Evolutionary conservation across 176 grass and related monocot genomes (phyloP).

Genomic region (Avena eriantha): DNA sequence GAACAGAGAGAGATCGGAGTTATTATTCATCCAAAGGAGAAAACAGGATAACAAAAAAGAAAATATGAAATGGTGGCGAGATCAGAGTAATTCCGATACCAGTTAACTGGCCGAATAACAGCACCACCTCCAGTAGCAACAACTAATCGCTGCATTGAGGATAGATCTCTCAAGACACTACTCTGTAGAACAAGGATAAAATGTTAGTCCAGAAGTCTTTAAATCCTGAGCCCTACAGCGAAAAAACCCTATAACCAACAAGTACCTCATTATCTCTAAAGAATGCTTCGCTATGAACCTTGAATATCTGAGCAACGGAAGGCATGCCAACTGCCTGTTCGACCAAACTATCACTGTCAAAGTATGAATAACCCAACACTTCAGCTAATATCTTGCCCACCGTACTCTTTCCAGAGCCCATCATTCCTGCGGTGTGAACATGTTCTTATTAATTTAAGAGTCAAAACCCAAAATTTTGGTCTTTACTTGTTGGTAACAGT

Average conservation of each 20-base stretch:
- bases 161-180: constrained; percentile 70
- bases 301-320: constrained; percentile 90
- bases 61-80: neutral
- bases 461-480: constrained; percentile 5
- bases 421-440: constrained; percentile 70
- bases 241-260: neutral
- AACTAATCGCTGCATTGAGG: constrained; percentile 79
- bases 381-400: constrained; percentile 88
- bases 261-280: constrained; percentile 86
- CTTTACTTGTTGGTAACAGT: neutral
- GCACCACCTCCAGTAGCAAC: constrained; percentile 84
- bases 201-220: constrained; percentile 16
- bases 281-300: constrained; percentile 79
- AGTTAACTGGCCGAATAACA: constrained; percentile 76
- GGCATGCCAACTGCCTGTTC: constrained; percentile 84
- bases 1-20: neutral
- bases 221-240: neutral
- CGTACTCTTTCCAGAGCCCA: constrained; percentile 94
- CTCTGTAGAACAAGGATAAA: constrained; percentile 50
- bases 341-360: constrained; percentile 94
- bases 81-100: constrained; percentile 40
- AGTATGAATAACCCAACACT: constrained; percentile 87
- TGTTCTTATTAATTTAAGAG: constrained; percentile 22
- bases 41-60: neutral
- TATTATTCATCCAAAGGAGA: constrained; percentile 21